Evolutionary conservation across 2,329 filamentous ascomycete genomes (phyloP).

Genomic region (Nemania diffusa): DNA sequence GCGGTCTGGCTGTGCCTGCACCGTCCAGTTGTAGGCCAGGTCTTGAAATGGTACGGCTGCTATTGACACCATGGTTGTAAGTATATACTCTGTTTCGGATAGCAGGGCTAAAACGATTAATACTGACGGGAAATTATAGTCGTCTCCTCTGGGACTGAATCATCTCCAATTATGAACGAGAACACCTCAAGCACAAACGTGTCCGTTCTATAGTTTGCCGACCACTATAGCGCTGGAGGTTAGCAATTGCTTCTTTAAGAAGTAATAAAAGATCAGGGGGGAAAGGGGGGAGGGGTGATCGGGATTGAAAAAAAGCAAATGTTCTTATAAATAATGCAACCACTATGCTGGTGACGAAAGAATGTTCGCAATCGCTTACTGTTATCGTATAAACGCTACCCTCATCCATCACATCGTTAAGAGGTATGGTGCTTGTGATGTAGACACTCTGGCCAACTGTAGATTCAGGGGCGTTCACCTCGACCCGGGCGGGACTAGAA

Average conservation of each 20-base stretch:
- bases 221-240: neutral
- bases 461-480: neutral
- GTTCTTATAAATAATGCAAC: neutral
- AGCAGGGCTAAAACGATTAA: neutral
- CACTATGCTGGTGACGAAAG: neutral
- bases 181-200: constrained; percentile 6
- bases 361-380: neutral
- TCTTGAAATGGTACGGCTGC: neutral
- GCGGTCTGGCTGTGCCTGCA: neutral
- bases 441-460: neutral
- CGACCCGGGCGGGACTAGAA: neutral
- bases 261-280: neutral
- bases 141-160: neutral
- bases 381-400: neutral
- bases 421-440: neutral
- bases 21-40: constrained; percentile 6
- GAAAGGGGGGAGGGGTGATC: neutral
- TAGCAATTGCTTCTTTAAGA: neutral
- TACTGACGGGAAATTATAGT: neutral
- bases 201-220: neutral
- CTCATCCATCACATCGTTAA: constrained; percentile 5
- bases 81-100: neutral
- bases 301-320: neutral
- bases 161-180: neutral
- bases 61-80: neutral